Evolutionary conservation across 2,329 filamentous ascomycete species (phyloP), one percentile per base, ranked within the genome.

Genomic region (Sclerotinia trifoliorum): DNA sequence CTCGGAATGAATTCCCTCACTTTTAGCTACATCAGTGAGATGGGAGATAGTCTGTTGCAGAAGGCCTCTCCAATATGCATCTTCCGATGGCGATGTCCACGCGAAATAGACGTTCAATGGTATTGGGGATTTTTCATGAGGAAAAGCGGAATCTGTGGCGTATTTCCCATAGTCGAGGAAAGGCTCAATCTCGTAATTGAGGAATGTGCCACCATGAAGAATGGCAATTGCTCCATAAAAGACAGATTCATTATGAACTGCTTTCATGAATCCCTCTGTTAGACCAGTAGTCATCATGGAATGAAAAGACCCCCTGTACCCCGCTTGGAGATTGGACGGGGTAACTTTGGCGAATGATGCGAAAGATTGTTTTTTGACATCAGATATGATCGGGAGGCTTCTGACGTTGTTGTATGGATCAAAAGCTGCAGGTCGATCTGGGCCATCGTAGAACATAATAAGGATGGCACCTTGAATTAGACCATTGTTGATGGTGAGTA

Each of bases 181-280:
- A 0, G 77, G 77, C 58, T 78, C 76, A 29, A 78, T 70, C 15
- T 77, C 75, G 29, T 73, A 77, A 26, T 71, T 75, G 49, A 77
- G 57, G 1, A 71, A 65, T 5, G 57, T 68, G 3, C 72, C 77
- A 19, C 65, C 54, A 52, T 75, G 73, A 1, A 70, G 26, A 6
- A 57, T 24, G 13, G 71, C 70, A 3, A 65, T 57, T 49, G 68
- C 5, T 42, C 73, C 74, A n/a, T 75, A 73, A 54, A 52, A 66
- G 13, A n/a, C 65, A 8, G 66, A 68, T 49, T 68, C 66, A 6
- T 68, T 68, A 29, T 54, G 2, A 66, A 73, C 65, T 75, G 76
- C 76, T 6, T 69, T 68, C 29, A 77, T 35, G 35, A 77, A 75
- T 1, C 65, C 55, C 0, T 39, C 11, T 0, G 77, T 75, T 0